Base-by-base conservation (phyloP, 805 yeast genomes). In the Candida krabiensis region DNA sequence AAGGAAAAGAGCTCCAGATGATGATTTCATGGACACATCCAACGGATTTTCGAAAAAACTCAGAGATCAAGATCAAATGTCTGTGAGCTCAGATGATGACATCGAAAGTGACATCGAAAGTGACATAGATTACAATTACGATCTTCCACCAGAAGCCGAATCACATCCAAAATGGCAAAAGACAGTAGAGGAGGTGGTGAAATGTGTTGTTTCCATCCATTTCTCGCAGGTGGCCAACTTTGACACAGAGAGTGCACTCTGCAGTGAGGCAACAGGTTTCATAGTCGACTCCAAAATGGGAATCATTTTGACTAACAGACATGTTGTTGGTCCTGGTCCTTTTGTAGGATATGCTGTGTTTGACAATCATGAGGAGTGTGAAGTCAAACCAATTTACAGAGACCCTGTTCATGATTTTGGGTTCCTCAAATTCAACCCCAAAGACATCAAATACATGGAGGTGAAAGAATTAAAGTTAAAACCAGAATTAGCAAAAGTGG, bases 321-420 rank as follows among this genome's bases (percentile, higher is more conserved):
- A 90, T 56, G 97, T 90, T 33, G 96, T 89, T 28, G 96, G 96
- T 2, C 89, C 96, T 0, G 96, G 96, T 13, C 96, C 96, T 1
- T 89, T 90, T 60, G 75, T 80, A 24, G 97, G 97, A 1, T 87
- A 84, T 55, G 96, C 86, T 0, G 88, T 90, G 2, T 90, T 90
- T 56, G 96, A 90, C 56, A 90, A 90, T 59, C 96, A 90, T 63
- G 97, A 90, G 61, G 96, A 89, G 63, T 86, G 87, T 34, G 87
- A 80, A 28, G 95, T 88, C 3, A 79, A 71, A 37, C 95, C 96
- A 3, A 77, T 87, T 21, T 89, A 88, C 60, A 75, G 97, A 57
- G 97, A 90, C 60, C 96, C 97, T 0, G 90, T 90, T 21, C 97
- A 90, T 58, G 97, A 90, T 63, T 90, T 90, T 63, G 97, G 97